A percentile compares a stretch with the other conserved stretches of the same genome.
Evolutionary conservation across 805 yeast species (phyloP).

Genomic region (Yarrowia sp.): DNA sequence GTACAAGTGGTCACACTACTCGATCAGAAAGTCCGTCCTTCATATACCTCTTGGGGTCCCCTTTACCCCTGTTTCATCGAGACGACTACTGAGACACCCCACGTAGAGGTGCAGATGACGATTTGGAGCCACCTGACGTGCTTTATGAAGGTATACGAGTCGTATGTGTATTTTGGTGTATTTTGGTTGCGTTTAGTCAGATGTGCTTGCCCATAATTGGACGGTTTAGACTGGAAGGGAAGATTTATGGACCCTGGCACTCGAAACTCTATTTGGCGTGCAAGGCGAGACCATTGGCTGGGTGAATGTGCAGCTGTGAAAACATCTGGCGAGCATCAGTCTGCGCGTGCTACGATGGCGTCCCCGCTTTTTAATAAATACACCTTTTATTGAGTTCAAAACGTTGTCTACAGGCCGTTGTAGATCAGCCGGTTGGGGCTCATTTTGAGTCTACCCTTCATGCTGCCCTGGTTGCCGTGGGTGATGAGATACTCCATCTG

Average conservation of each 20-base stretch:
- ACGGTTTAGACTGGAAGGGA: not conserved
- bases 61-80: not conserved
- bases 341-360: too few relatives aligned
- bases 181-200: too few relatives aligned
- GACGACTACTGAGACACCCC: not conserved
- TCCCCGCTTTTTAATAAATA: not conserved
- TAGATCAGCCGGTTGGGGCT: constrained; percentile 15
- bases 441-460: constrained; percentile 1
- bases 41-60: too few relatives aligned
- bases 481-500: constrained; percentile 15
- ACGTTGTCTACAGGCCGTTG: not conserved
- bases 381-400: not conserved
- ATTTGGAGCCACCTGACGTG: too few relatives aligned
- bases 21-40: too few relatives aligned
- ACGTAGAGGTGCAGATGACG: not conserved
- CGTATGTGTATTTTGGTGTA: too few relatives aligned
- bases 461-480: constrained; percentile 7
- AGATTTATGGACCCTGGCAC: not conserved
- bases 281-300: too few relatives aligned
- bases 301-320: too few relatives aligned
- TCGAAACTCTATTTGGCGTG: not conserved
- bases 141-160: too few relatives aligned
- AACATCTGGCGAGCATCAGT: too few relatives aligned
- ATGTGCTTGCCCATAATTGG: not conserved
- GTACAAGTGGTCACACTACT: not conserved